A percentile compares a stretch with the other conserved stretches of the same genome.
Conservation (phyloP, 257 asterid genomes). For the Leptodermis oblonga region DNA sequence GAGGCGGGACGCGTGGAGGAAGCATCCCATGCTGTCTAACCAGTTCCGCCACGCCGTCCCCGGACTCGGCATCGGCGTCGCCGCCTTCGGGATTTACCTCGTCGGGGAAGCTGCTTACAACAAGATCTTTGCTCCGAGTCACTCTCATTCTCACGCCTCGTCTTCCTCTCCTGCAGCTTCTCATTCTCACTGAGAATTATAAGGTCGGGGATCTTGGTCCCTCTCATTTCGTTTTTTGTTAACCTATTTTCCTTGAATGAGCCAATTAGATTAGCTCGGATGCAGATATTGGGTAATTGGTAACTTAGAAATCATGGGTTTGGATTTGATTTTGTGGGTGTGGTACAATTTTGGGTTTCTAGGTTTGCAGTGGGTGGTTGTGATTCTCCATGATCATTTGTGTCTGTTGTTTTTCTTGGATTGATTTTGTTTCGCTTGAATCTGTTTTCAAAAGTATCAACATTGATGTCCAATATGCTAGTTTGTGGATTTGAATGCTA, state of each 20-base stretch:
- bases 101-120: conserved; percentile 32
- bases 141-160: conserved; percentile 51
- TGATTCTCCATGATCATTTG: not conserved
- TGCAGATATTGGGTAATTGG: not conserved
- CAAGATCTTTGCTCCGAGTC: conserved; percentile 58
- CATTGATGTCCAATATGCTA: not conserved
- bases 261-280: not conserved
- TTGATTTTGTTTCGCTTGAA: not conserved
- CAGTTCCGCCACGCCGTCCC: conserved; percentile 96
- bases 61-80: conserved; percentile 84
- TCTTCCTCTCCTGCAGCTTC: conserved; percentile 29
- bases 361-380: not conserved
- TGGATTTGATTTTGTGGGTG: not conserved
- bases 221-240: not conserved
- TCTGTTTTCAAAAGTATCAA: not conserved
- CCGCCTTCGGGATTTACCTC: conserved; percentile 76
- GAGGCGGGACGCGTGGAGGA: conserved; percentile 92
- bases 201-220: conserved; percentile 11
- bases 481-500: not conserved
- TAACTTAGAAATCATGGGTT: not conserved
- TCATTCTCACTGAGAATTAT: conserved; percentile 41
- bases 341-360: not conserved
- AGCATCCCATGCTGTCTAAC: conserved; percentile 80
- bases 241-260: not conserved
- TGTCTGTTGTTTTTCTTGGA: not conserved